Conservation (phyloP, 805 yeast species). For the Suhomyces sp. region DNA sequence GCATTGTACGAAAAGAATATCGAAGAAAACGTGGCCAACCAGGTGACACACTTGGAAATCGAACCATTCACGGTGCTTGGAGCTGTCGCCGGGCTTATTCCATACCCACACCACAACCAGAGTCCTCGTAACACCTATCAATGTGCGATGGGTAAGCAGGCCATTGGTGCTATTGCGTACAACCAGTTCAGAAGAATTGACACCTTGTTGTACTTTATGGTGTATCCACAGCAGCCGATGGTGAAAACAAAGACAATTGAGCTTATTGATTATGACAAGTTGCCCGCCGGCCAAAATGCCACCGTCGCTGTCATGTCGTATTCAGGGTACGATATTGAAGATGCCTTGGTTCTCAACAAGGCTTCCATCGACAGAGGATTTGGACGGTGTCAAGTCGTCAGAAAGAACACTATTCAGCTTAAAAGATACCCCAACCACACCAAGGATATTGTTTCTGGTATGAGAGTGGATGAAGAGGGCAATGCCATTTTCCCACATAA, state of each 20-base stretch:
- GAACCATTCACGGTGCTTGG: constrained; percentile 93
- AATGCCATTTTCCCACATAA: constrained; percentile 83
- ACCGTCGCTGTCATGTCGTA: constrained; percentile 99
- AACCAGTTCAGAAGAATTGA: constrained; percentile 96
- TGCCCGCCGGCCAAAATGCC: constrained; percentile 99
- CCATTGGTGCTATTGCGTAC: constrained; percentile 98
- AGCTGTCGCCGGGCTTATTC: constrained; percentile 90
- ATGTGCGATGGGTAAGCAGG: constrained; percentile 98
- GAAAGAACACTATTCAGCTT: constrained; percentile 85
- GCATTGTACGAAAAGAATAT: constrained; percentile 55
- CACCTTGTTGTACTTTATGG: constrained; percentile 89
- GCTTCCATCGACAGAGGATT: constrained; percentile 94
- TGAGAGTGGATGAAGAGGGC: constrained; percentile 79
- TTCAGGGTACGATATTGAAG: constrained; percentile 98
- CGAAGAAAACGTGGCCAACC: constrained; percentile 40
- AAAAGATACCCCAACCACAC: constrained; percentile 94
- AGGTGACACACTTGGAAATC: constrained; percentile 83
- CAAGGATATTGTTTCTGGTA: constrained; percentile 86
- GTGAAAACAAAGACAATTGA: constrained; percentile 97
- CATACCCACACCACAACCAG: constrained; percentile 90
- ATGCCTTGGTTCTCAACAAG: constrained; percentile 93
- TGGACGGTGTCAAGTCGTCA: constrained; percentile 94
- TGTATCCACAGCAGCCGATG: constrained; percentile 99
- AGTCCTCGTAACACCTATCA: constrained; percentile 91
- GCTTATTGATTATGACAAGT: constrained; percentile 88